Evolutionary conservation across 768 basidiomycete species (phyloP).

Genomic region (Flagelloscypha sp.): DNA sequence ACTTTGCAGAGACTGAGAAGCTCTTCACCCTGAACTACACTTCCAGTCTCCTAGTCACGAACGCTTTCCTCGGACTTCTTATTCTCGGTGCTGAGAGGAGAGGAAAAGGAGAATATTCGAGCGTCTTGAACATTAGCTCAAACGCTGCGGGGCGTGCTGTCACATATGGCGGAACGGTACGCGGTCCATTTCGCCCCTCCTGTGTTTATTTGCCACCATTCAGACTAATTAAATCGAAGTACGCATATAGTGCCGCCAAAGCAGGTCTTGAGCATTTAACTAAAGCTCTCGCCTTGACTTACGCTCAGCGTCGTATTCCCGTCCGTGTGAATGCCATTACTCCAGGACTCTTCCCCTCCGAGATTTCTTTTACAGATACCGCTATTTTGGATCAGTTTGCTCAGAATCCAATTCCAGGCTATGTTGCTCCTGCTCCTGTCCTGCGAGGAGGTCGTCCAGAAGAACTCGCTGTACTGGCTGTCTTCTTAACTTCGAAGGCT

Average conservation of each 20-base stretch:
- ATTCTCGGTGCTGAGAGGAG: slow-evolving; percentile 14
- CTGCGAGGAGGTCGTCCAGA: background rate
- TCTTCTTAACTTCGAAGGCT: background rate
- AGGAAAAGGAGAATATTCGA: slow-evolving; percentile 10
- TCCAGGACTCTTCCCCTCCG: slow-evolving; percentile 18
- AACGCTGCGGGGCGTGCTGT: slow-evolving; percentile 3
- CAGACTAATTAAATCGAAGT: slow-evolving; percentile 8
- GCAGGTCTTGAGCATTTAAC: slow-evolving; percentile 21
- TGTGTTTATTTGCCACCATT: background rate
- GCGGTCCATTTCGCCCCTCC: background rate
- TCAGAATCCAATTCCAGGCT: background rate
- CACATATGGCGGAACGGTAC: background rate
- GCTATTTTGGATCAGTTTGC: background rate
- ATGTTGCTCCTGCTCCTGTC: background rate
- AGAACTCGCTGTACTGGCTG: background rate
- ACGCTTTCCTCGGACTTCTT: slow-evolving; percentile 20
- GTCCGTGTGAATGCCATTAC: slow-evolving; percentile 20
- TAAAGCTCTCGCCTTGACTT: slow-evolving; percentile 18
- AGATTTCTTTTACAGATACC: slow-evolving; percentile 15
- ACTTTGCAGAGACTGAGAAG: slow-evolving; percentile 16
- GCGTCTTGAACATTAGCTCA: slow-evolving; percentile 20
- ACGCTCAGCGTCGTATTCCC: slow-evolving; percentile 15
- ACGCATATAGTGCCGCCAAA: slow-evolving; percentile 21
- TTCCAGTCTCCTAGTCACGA: slow-evolving; percentile 18
- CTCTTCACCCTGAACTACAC: slow-evolving; percentile 11